These are phyloP conservation scores for Triticum monococcum DNA, from an alignment of 176 grass and related monocot species.

Conservation along the genomic window DNA sequence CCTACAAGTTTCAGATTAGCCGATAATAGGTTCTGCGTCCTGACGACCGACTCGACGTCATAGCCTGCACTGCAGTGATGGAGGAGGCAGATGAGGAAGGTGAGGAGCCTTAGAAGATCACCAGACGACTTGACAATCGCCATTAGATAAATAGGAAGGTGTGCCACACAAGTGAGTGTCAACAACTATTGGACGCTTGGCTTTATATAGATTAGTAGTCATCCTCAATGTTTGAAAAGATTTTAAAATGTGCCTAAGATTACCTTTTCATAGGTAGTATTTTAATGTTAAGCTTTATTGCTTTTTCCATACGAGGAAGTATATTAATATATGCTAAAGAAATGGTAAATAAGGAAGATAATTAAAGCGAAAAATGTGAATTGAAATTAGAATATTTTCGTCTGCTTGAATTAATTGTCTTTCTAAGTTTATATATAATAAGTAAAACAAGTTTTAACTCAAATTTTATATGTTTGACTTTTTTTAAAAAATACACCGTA, in stretches of 20 bases:
- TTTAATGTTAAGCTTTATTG: background rate
- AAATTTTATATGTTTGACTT: no score
- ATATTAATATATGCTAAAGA: background rate
- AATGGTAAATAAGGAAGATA: no score
- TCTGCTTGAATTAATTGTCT: no score
- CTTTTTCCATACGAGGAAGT: background rate
- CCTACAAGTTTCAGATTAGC: slow-evolving; percentile 46
- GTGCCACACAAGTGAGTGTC: background rate
- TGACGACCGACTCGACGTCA: slow-evolving; percentile 24
- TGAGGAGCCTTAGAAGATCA: background rate
- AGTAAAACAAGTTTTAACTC: no score
- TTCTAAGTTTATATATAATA: no score
- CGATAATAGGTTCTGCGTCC: slow-evolving; percentile 19
- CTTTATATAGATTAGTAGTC: background rate
- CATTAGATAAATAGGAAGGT: background rate
- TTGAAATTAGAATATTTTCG: no score
- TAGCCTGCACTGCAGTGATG: slow-evolving; percentile 35
- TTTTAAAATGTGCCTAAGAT: background rate
- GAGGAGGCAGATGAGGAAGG: slow-evolving; percentile 2
- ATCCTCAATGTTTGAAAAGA: background rate
- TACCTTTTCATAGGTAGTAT: background rate
- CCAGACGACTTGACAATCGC: background rate
- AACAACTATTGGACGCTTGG: background rate
- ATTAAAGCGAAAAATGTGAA: no score
- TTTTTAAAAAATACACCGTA: no score